Conservation (phyloP, 2,329 filamentous ascomycete genomes). For the Microcyclosporella mali region DNA sequence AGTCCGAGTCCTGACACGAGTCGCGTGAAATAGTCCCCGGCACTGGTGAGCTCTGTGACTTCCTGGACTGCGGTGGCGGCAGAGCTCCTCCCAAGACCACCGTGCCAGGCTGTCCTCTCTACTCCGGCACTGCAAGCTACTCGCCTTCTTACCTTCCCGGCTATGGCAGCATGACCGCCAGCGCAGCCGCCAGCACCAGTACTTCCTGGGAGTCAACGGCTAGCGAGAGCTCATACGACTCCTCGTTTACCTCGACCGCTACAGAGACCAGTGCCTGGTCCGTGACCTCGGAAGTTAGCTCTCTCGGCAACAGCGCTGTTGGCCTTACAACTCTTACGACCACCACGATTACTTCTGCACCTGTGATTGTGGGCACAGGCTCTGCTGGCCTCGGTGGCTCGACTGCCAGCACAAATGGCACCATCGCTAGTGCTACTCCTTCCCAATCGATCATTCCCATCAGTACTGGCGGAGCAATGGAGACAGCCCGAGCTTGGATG, state of each 20-base stretch:
- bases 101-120: conserved; percentile 54
- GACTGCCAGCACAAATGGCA: conserved; percentile 1
- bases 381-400: conserved; percentile 1
- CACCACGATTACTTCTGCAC: neutral
- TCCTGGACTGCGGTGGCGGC: conserved; percentile 63
- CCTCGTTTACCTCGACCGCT: neutral
- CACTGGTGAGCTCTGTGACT: conserved; percentile 58
- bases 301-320: neutral
- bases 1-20: no score
- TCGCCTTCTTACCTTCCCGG: conserved; percentile 45
- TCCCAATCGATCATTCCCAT: neutral
- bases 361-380: neutral
- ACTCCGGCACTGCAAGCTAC: conserved; percentile 52
- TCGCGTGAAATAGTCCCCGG: conserved; percentile 49
- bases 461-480: conserved; percentile 39
- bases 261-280: neutral
- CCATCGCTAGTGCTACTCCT: conserved; percentile 4
- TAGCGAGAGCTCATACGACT: neutral
- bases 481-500: conserved; percentile 43
- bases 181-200: conserved; percentile 2
- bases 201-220: conserved; percentile 2
- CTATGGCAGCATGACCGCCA: conserved; percentile 19
- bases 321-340: neutral
- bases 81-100: conserved; percentile 56
- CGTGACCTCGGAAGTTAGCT: neutral